phyloP scores from a whole-genome alignment of 371 early-diverging fungal species.

The Mucor circinelloides region DNA sequence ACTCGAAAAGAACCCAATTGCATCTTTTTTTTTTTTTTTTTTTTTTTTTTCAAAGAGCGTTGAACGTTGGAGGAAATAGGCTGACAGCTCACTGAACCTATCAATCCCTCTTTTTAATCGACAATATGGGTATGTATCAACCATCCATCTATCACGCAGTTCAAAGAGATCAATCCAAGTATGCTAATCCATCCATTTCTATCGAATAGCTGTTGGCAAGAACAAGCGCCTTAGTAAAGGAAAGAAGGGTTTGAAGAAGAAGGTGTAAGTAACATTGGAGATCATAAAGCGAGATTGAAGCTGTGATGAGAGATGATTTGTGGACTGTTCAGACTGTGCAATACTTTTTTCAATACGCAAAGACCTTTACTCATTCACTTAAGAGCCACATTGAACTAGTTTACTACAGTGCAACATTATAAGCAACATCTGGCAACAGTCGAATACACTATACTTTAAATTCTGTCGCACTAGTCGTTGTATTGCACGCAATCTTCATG shows the following conservation, averaged over 20 bases:
- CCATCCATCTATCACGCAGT: slow-evolving; percentile 13
- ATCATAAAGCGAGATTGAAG: background rate
- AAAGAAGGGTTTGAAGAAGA: slow-evolving; percentile 97
- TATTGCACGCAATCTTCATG: too few relatives aligned
- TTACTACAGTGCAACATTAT: background rate
- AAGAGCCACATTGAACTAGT: background rate
- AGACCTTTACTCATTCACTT: background rate
- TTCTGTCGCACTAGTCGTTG: too few relatives aligned
- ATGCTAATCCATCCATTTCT: background rate
- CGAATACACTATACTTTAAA: background rate
- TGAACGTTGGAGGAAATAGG: slow-evolving; percentile 4
- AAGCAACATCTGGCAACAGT: background rate
- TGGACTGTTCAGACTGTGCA: background rate
- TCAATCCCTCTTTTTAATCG: slow-evolving; percentile 27
- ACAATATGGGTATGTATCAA: slow-evolving; percentile 24
- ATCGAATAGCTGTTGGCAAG: slow-evolving; percentile 85
- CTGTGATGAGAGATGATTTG: background rate
- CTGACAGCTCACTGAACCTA: slow-evolving; percentile 9
- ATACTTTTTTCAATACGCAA: background rate
- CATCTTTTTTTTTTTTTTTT: background rate
- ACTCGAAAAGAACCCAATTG: background rate
- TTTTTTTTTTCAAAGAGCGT: slow-evolving; percentile 8
- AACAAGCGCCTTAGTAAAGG: slow-evolving; percentile 96
- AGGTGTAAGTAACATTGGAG: slow-evolving; percentile 73
- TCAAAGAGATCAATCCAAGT: background rate